These are phyloP conservation scores for Salix caprea DNA, from an alignment of 345 rosid genomes.

Conservation along the genomic window DNA sequence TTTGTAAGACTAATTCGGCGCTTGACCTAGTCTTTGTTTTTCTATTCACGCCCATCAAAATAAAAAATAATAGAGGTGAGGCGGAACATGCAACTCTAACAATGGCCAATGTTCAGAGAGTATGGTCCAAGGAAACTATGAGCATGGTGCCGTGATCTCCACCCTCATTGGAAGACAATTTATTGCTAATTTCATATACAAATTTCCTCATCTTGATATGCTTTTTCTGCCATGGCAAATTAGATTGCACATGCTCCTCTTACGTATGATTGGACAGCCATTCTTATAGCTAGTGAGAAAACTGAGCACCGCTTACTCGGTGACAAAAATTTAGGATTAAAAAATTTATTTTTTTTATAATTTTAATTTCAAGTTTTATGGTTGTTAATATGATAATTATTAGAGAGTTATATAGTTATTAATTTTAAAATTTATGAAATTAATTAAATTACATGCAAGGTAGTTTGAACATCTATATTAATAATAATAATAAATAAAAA, in stretches of 20 bases:
- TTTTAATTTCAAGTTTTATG: too few species aligned
- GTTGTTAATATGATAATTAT: too few species aligned
- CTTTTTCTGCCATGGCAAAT: not conserved
- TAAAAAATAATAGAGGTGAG: not conserved
- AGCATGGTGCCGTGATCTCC: not conserved
- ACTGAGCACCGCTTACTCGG: too few species aligned
- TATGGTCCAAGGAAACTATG: not conserved
- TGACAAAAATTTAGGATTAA: too few species aligned
- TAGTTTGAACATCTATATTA: too few species aligned
- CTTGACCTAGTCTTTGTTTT: not conserved
- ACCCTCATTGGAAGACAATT: not conserved
- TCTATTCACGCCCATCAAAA: not conserved
- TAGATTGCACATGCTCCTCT: not conserved
- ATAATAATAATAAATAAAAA: too few species aligned
- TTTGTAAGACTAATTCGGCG: not conserved
- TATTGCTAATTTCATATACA: not conserved
- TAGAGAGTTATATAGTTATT: too few species aligned
- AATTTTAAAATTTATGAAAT: too few species aligned
- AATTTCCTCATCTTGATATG: not conserved
- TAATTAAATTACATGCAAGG: too few species aligned
- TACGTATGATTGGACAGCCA: not conserved
- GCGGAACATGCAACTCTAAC: not conserved
- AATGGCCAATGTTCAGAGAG: not conserved
- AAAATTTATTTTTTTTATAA: too few species aligned
- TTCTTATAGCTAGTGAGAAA: too few species aligned